Evolutionary conservation across 352 stramenopile genomes (phyloP).

Genomic region (Globisporangium nagaii): DNA sequence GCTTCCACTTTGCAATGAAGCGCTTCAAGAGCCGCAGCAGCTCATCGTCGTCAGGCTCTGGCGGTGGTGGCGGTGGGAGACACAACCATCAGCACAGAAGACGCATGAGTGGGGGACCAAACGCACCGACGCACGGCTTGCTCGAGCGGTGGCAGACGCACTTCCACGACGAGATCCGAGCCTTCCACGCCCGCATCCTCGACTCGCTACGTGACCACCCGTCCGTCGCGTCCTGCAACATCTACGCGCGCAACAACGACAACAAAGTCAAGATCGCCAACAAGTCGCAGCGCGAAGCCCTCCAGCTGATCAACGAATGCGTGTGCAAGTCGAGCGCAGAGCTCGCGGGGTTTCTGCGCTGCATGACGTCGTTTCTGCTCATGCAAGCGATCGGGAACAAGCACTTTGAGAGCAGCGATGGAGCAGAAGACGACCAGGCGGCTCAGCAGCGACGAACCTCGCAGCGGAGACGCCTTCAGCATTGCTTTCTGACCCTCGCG

Average conservation of each 20-base stretch:
- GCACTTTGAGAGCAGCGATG: neutral
- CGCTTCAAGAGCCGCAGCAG: slow-evolving; percentile 1
- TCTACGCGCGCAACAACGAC: slow-evolving; percentile 5
- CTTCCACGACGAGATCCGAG: slow-evolving; percentile 23
- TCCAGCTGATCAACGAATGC: neutral
- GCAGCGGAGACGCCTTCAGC: neutral
- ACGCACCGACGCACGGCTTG: neutral
- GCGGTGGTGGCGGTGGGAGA: neutral
- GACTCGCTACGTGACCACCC: neutral
- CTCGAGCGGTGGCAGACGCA: slow-evolving; percentile 27
- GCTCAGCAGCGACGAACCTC: neutral
- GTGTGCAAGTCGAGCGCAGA: neutral
- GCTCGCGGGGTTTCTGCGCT: slow-evolving; percentile 2
- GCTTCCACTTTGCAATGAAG: slow-evolving; percentile 16
- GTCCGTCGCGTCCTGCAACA: slow-evolving; percentile 1
- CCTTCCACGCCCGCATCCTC: slow-evolving; percentile 8
- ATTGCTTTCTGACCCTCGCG: slow-evolving; percentile 1
- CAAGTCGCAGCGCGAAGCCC: neutral
- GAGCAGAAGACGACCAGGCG: neutral
- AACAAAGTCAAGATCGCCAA: slow-evolving; percentile 8
- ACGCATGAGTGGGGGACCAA: no score
- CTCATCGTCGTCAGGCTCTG: neutral
- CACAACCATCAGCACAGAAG: neutral
- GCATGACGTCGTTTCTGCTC: slow-evolving; percentile 11
- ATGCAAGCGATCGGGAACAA: slow-evolving; percentile 7